Percentiles rank a stretch among this genome's conserved stretches.
These are phyloP conservation scores for Orbilia brochopaga DNA, from an alignment of 2,329 filamentous ascomycete species.

Conservation along the genomic window DNA sequence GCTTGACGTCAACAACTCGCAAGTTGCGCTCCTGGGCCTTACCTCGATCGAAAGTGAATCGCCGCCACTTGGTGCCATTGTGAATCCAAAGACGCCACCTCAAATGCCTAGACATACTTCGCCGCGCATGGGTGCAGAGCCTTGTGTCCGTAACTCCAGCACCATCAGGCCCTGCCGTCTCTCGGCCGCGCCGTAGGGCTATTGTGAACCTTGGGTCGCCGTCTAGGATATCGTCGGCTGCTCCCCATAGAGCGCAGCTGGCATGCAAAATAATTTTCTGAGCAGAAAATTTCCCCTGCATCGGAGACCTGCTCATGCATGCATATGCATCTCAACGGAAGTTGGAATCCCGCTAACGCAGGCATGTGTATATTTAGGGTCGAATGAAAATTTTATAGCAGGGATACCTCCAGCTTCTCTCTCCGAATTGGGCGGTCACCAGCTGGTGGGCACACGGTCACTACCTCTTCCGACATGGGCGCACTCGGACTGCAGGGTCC, in stretches of 20 bases:
- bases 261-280: constrained; percentile 21
- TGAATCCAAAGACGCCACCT: no score
- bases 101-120: no score
- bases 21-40: no score
- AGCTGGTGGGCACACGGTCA: not conserved
- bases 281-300: not conserved
- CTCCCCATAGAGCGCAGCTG: not conserved
- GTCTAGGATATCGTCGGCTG: constrained; percentile 48
- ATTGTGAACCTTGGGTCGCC: constrained; percentile 45
- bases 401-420: constrained; percentile 23
- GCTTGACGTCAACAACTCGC: no score
- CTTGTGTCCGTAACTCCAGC: not conserved
- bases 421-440: not conserved
- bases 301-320: not conserved
- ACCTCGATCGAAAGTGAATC: no score
- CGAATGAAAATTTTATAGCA: constrained; percentile 23
- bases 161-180: not conserved
- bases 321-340: constrained; percentile 26
- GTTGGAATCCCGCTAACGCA: constrained; percentile 38
- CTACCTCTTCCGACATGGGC: constrained; percentile 24
- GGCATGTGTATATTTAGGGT: constrained; percentile 36
- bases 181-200: constrained; percentile 17
- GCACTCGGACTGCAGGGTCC: constrained; percentile 26
- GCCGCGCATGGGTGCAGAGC: no score
- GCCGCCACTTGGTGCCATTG: no score